Evolutionary conservation across 352 stramenopile species (phyloP).

Genomic region (Pythium insidiosum): DNA sequence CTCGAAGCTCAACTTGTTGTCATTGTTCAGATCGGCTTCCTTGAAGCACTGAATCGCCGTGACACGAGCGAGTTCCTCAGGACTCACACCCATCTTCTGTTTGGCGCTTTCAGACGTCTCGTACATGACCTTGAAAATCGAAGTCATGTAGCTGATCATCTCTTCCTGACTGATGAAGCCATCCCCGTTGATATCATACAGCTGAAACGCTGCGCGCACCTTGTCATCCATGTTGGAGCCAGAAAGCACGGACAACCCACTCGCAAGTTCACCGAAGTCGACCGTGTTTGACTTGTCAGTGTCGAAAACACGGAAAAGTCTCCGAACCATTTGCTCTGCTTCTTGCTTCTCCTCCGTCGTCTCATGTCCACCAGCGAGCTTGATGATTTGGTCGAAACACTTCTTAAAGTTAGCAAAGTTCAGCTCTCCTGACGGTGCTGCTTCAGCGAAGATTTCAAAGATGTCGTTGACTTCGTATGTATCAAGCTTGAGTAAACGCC

Average conservation of each 20-base stretch:
- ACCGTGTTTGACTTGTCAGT: constrained; percentile 79
- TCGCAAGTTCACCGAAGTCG: constrained; percentile 81
- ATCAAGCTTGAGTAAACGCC: constrained; percentile 74
- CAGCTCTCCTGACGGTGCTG: constrained; percentile 65
- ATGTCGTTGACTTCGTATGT: constrained; percentile 84
- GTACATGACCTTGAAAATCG: constrained; percentile 88
- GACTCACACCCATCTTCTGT: constrained; percentile 63
- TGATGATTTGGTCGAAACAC: constrained; percentile 84
- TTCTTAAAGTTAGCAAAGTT: constrained; percentile 80
- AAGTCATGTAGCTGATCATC: constrained; percentile 85
- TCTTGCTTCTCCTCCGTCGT: constrained; percentile 61
- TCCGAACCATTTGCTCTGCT: constrained; percentile 68
- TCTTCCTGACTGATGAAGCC: constrained; percentile 81
- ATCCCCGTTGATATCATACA: constrained; percentile 82
- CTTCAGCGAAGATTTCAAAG: constrained; percentile 83
- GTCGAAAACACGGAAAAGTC: constrained; percentile 84
- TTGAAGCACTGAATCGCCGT: constrained; percentile 83
- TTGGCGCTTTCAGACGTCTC: constrained; percentile 74
- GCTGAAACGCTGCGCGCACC: constrained; percentile 72
- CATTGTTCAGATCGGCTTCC: constrained; percentile 72
- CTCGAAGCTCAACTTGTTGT: constrained; percentile 83
- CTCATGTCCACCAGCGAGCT: constrained; percentile 61
- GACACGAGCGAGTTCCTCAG: constrained; percentile 69
- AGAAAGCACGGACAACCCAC: constrained; percentile 74
- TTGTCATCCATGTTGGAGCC: constrained; percentile 85